Evolutionary conservation across 768 basidiomycete genomes (phyloP), one percentile per base, ranked within the genome.

Genomic region (Chlorophyllum brunneum): DNA sequence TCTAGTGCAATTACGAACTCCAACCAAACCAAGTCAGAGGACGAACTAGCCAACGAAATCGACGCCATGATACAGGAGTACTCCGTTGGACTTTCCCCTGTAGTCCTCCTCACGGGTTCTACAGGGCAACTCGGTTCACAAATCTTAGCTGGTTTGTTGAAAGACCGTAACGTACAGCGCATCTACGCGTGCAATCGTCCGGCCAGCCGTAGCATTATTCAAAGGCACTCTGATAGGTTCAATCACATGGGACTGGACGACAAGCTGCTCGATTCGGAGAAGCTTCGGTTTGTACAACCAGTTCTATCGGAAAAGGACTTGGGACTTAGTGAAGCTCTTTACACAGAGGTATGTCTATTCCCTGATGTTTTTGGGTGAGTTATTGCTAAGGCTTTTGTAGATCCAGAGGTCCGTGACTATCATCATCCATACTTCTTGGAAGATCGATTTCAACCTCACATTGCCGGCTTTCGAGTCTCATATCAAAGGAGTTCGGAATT

Each of bases 401-500:
- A 59, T 76, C 1, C 60, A 58, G 1, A 51, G 54, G 1, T 66
- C 68, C 0, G 60, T 74, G 26, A 68, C 68, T 2, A 27, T 68
- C 22, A 63, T 76, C 41, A 69, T 75, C 23, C 74, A 76, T 48
- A 72, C 65, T 3, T 74, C 75, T 2, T 77, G 76, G 76, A 64
- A 62, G 15, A 62, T 71, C 23, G 64, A 70, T 49, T 72, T 83
- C 63, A 78, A 77, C 50, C 67, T 80, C 1, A 68, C 71, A 10
- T 60, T 81, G 26, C 62, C 70, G 0, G 79, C 78, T 2, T 82
- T 82, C 47, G 79, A 81, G 54, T 56, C 71, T 3, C 74, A 78
- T 56, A 65, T 82, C 26, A 64, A 61, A 16, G 75, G 76, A 20
- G 76, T 72, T 2, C 67, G 76, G 26, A 74, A 74, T 56, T 65